These are phyloP conservation scores for Exophiala dermatitidis DNA, from an alignment of 2,329 filamentous ascomycete genomes.

Conservation along the genomic window DNA sequence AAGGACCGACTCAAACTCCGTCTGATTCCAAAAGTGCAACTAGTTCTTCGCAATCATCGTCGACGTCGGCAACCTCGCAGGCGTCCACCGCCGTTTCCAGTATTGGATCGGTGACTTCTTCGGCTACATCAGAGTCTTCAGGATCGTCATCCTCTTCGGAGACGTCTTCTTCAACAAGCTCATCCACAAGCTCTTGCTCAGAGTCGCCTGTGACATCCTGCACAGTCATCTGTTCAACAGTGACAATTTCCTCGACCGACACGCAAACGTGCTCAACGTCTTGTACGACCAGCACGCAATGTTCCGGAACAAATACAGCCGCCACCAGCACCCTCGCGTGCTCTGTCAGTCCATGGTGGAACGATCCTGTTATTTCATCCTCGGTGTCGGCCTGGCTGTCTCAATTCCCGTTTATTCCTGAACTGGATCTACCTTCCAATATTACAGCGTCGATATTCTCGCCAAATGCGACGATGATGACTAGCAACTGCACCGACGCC, in stretches of 20 bases:
- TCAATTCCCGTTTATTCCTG: neutral
- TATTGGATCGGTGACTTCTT: neutral
- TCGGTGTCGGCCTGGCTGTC: conserved; percentile 4
- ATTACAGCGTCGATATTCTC: neutral
- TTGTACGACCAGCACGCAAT: neutral
- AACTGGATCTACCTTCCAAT: neutral
- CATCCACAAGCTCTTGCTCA: conserved; percentile 1
- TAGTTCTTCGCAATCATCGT: neutral
- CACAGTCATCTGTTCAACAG: neutral
- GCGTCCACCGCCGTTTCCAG: no score
- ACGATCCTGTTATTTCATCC: conserved; percentile 3
- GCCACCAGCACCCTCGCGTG: neutral
- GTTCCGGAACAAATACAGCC: neutral
- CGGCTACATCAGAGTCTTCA: no score
- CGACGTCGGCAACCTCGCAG: neutral
- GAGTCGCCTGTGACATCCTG: neutral
- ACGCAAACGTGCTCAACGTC: conserved; percentile 1
- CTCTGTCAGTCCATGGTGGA: conserved; percentile 3
- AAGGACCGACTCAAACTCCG: neutral
- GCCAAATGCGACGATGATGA: neutral
- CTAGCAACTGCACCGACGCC: neutral
- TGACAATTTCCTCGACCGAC: neutral
- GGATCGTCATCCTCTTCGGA: neutral
- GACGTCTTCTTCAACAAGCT: neutral
- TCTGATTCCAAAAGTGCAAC: neutral